A percentile compares a stretch with the other conserved stretches of the same genome.
phyloP scores from a whole-genome alignment of 2,329 filamentous ascomycete species.

The Penicillium janthinellum region DNA sequence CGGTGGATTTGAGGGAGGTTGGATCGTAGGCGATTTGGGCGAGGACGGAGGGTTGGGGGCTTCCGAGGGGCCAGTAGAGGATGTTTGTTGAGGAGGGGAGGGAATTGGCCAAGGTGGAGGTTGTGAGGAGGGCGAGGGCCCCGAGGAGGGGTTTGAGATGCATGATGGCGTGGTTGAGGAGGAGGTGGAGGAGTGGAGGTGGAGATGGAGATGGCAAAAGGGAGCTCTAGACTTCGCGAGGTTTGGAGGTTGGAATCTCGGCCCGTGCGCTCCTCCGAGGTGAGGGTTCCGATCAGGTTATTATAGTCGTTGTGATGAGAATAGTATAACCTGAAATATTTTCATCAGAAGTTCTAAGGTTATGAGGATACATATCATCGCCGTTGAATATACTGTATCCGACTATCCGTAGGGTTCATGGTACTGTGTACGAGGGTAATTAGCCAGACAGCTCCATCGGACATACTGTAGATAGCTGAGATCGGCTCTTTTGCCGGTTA shows the following conservation, averaged over 20 bases:
- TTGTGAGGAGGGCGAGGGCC: constrained; percentile 16
- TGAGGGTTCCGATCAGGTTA: too few relatives aligned
- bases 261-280: neutral
- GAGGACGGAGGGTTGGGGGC: constrained; percentile 38
- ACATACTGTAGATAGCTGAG: neutral
- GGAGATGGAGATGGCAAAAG: neutral
- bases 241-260: neutral
- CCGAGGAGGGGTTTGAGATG: constrained; percentile 23
- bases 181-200: neutral
- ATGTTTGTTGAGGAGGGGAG: constrained; percentile 35
- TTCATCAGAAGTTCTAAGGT: too few relatives aligned
- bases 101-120: constrained; percentile 20
- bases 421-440: neutral
- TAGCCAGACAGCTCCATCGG: neutral
- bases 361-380: too few relatives aligned
- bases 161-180: constrained; percentile 11
- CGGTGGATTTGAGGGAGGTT: constrained; percentile 35
- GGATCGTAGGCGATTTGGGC: constrained; percentile 48
- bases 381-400: neutral
- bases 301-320: too few relatives aligned
- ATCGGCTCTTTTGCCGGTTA: neutral
- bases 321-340: too few relatives aligned
- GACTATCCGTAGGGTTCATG: too few relatives aligned
- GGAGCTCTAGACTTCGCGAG: constrained; percentile 2
- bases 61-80: constrained; percentile 41